Conservation (phyloP, 2,329 filamentous ascomycete species). For the Fusarium succisae region DNA sequence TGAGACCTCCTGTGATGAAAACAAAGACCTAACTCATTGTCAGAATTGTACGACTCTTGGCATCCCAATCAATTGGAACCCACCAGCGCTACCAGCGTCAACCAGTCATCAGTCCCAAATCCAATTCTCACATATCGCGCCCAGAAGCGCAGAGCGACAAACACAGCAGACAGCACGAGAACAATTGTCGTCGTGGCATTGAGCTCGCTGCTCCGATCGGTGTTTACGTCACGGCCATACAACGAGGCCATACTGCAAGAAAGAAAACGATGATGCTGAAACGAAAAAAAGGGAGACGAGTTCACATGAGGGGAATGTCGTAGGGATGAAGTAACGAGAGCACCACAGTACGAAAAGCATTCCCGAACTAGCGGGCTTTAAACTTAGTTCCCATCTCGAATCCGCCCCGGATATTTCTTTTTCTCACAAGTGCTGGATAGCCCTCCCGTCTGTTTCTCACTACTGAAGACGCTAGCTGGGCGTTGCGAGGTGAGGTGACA, state of each 20-base stretch:
- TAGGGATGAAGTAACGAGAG: not conserved
- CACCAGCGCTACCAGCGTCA: constrained; percentile 17
- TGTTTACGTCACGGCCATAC: not conserved
- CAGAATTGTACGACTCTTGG: not conserved
- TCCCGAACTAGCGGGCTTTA: not conserved
- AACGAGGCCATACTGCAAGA: not conserved
- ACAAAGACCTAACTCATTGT: constrained; percentile 8
- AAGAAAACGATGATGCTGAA: not conserved
- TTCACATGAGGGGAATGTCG: not conserved
- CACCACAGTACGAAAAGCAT: not conserved
- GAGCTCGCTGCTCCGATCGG: constrained; percentile 15
- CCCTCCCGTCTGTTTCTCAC: not conserved
- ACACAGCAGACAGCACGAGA: not conserved
- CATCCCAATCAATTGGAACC: not conserved
- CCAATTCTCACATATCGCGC: constrained; percentile 10
- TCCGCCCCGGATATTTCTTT: not conserved
- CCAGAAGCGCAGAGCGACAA: constrained; percentile 22
- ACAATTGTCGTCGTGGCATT: constrained; percentile 11
- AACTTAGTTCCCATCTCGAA: not conserved
- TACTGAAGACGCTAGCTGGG: not conserved
- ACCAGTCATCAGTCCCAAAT: constrained; percentile 21
- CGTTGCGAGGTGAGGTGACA: not conserved
- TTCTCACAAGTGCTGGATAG: not conserved
- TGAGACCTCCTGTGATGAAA: constrained; percentile 17
- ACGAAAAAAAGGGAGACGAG: not conserved